A percentile compares a stretch with the other conserved stretches of the same genome.
Conservation (phyloP, 768 basidiomycete genomes). For the Cyathus striatus region DNA sequence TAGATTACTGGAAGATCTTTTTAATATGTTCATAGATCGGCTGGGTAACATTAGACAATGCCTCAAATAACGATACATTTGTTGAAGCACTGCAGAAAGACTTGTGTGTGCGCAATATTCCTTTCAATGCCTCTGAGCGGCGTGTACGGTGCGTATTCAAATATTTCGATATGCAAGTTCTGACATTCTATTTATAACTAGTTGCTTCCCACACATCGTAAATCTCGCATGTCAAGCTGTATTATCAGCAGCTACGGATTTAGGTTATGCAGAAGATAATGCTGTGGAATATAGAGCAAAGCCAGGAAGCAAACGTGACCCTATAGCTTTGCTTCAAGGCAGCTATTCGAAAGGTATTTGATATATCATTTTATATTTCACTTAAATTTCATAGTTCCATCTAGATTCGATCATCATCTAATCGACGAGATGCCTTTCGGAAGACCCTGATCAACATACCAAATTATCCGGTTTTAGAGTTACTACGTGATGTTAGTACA, state of each 20-base stretch:
- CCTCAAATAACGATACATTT: constrained; percentile 1
- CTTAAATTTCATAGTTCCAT: not conserved
- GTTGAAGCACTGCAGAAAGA: not conserved
- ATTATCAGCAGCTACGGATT: not conserved
- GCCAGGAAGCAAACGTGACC: not conserved
- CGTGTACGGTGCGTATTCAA: not conserved
- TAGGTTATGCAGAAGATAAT: not conserved
- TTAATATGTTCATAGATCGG: not conserved
- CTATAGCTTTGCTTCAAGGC: not conserved
- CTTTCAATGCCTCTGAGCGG: not conserved
- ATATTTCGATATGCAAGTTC: not conserved
- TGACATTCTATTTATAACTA: not conserved
- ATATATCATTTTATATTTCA: not conserved
- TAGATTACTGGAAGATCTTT: not conserved
- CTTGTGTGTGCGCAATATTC: not conserved
- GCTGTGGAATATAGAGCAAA: not conserved
- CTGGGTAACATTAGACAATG: not conserved
- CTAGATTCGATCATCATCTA: not conserved
- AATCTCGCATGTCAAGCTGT: not conserved
- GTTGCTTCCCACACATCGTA: not conserved
- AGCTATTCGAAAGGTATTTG: not conserved
- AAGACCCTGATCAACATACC: not conserved
- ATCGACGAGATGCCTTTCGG: not conserved
- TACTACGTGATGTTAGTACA: constrained; percentile 6
- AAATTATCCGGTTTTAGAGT: not conserved